Conservation (phyloP, 345 rosid genomes). For the Hibiscus trionum region DNA sequence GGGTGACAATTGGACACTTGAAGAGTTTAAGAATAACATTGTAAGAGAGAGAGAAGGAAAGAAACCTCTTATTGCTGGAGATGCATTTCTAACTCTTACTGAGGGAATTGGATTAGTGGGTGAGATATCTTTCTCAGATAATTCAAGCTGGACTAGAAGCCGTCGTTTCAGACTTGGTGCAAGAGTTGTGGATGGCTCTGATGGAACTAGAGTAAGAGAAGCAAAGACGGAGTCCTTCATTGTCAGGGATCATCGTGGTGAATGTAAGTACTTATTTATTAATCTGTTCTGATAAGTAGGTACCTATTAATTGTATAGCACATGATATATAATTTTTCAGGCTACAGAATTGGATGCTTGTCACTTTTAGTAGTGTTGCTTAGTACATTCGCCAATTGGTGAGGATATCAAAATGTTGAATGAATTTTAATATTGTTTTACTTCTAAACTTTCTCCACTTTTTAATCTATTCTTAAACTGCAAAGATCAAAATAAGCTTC, state of each 20-base stretch:
- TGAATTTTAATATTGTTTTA: neutral
- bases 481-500: neutral
- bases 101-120: conserved; percentile 59
- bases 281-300: neutral
- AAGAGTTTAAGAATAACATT: conserved; percentile 77
- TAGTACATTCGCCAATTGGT: neutral
- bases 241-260: conserved; percentile 99
- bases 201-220: conserved; percentile 53
- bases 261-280: conserved; percentile 51
- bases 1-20: conserved; percentile 57
- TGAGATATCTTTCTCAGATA: conserved; percentile 90
- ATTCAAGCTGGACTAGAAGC: conserved; percentile 99
- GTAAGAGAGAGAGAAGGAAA: conserved; percentile 95
- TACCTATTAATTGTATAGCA: conserved; percentile 16
- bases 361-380: neutral
- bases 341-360: neutral
- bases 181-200: conserved; percentile 57
- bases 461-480: neutral
- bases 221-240: conserved; percentile 84
- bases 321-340: neutral
- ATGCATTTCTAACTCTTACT: conserved; percentile 49
- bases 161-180: conserved; percentile 91
- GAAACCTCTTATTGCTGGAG: conserved; percentile 88
- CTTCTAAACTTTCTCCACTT: neutral
- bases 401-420: neutral